Evolutionary conservation across 192 early-diverging fungal genomes (phyloP).

Genomic region (Entomortierella parvispora): DNA sequence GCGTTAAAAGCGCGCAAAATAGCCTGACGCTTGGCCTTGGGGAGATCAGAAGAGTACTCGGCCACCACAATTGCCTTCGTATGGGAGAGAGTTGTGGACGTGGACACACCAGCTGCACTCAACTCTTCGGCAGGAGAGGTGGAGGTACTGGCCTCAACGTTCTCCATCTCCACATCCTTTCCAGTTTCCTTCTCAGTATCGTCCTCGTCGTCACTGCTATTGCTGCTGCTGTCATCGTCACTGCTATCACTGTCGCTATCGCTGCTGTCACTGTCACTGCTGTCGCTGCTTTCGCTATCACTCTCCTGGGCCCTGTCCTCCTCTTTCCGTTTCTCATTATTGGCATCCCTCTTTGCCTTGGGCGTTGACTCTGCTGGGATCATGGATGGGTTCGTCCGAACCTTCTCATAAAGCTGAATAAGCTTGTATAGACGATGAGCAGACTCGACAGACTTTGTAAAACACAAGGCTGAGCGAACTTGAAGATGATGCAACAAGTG

Average conservation of each 20-base stretch:
- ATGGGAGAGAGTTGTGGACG: not conserved
- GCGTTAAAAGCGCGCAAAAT: constrained; percentile 74
- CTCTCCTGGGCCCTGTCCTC: not conserved
- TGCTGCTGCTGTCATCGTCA: not conserved
- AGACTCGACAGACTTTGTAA: constrained; percentile 91
- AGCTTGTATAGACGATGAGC: constrained; percentile 84
- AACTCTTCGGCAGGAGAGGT: constrained; percentile 7
- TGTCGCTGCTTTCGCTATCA: not conserved
- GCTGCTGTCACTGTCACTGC: not conserved
- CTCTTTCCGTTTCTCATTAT: not conserved
- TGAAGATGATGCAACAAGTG: constrained; percentile 77
- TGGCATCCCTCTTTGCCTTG: not conserved
- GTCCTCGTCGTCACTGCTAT: constrained; percentile 2
- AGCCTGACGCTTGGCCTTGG: constrained; percentile 64
- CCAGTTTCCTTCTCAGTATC: constrained; percentile 3
- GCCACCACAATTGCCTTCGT: constrained; percentile 55
- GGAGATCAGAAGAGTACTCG: constrained; percentile 82
- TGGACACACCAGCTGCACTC: too few species aligned
- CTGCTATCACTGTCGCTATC: constrained; percentile 3
- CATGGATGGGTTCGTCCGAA: constrained; percentile 10
- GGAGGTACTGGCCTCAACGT: constrained; percentile 12
- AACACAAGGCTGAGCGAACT: constrained; percentile 76
- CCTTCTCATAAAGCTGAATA: constrained; percentile 67
- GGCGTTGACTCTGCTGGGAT: not conserved
- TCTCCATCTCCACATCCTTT: constrained; percentile 41